phyloP scores from a whole-genome alignment of 2,329 filamentous ascomycete species.

The Trichoderma afroharzianum region DNA sequence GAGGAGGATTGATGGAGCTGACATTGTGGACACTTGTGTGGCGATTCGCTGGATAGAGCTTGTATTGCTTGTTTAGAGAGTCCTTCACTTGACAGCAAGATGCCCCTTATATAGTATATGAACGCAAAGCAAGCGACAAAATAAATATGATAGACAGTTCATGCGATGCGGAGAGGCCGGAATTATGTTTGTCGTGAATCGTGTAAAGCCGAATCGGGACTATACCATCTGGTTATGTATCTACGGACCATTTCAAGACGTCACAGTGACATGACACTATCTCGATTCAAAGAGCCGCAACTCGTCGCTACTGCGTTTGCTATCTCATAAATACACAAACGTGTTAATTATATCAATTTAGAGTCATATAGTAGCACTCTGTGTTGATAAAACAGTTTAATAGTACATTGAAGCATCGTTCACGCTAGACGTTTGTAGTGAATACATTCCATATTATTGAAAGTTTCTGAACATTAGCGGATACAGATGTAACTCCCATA shows the following conservation, averaged over 20 bases:
- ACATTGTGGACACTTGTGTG: neutral
- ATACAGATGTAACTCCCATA: neutral
- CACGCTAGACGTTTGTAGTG: neutral
- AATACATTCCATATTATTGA: neutral
- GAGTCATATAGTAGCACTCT: fast-evolving
- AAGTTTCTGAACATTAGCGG: neutral
- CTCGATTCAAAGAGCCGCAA: neutral
- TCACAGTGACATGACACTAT: neutral
- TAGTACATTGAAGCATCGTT: neutral
- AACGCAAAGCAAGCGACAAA: neutral
- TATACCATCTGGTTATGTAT: neutral
- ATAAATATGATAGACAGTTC: neutral
- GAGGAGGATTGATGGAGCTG: neutral
- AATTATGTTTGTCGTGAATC: neutral
- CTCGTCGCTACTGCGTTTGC: neutral
- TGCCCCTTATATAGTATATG: neutral
- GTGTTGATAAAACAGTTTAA: neutral
- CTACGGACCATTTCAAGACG: neutral
- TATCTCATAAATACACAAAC: neutral
- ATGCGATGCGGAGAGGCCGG: neutral
- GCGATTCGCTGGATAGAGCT: neutral
- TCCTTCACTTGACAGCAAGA: too few relatives aligned
- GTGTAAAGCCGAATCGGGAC: neutral
- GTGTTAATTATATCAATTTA: neutral
- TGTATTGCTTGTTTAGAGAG: neutral